Conservation (phyloP, 1,284 basidiomycete species). For the Porogramme epimiltina region DNA sequence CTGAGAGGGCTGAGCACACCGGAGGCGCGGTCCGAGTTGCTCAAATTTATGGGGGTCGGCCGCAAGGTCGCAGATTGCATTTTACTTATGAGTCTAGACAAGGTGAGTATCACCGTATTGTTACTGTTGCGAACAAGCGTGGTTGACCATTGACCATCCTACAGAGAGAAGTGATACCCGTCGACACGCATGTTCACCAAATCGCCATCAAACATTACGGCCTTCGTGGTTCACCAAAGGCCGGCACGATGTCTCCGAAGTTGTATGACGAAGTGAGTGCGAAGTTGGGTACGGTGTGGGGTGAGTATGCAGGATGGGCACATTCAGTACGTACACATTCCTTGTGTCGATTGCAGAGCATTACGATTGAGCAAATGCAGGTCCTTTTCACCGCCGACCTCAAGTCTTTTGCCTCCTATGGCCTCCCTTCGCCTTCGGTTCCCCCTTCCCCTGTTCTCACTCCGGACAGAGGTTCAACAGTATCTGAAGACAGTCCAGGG, state of each 20-base stretch:
- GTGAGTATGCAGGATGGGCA: slow-evolving; percentile 88
- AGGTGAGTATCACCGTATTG: slow-evolving; percentile 49
- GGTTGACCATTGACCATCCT: background rate
- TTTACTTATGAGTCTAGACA: slow-evolving; percentile 92
- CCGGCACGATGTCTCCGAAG: slow-evolving; percentile 67
- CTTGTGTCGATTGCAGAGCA: background rate
- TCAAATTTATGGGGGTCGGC: slow-evolving; percentile 89
- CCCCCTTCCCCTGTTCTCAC: slow-evolving; percentile 18
- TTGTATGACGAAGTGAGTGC: slow-evolving; percentile 77
- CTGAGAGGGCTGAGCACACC: slow-evolving; percentile 56
- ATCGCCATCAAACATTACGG: slow-evolving; percentile 86
- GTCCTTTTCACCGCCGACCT: slow-evolving; percentile 60
- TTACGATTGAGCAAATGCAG: slow-evolving; percentile 41
- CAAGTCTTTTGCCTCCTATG: slow-evolving; percentile 49
- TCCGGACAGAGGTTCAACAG: background rate
- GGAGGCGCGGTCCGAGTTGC: slow-evolving; percentile 72
- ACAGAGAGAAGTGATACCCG: slow-evolving; percentile 83
- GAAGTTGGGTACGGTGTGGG: slow-evolving; percentile 74
- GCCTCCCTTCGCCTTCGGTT: slow-evolving; percentile 30
- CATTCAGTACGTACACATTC: slow-evolving; percentile 66
- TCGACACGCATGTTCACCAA: slow-evolving; percentile 91
- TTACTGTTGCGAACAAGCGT: background rate
- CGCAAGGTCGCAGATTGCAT: slow-evolving; percentile 97
- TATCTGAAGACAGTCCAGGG: slow-evolving; percentile 1
- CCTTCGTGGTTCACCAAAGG: slow-evolving; percentile 51